Percentiles rank a stretch among this genome's conserved stretches.
Conservation (phyloP, 2,329 filamentous ascomycete genomes). For the Pyricularia sp. region DNA sequence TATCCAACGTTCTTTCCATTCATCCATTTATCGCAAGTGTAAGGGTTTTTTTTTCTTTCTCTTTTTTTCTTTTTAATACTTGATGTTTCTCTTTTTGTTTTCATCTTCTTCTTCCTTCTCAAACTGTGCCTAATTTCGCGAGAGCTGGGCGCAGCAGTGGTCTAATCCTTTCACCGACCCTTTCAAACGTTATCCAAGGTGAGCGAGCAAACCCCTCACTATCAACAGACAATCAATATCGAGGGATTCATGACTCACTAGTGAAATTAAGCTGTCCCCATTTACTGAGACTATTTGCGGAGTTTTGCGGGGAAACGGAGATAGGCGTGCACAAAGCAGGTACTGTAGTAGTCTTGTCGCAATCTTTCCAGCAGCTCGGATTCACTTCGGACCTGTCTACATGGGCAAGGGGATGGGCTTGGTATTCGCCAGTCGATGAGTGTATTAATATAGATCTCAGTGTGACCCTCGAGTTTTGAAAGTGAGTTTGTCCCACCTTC, state of each 20-base stretch:
- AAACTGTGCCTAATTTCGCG: no score
- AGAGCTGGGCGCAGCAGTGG: neutral
- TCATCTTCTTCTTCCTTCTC: neutral
- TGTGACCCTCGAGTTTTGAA: neutral
- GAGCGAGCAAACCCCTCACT: neutral
- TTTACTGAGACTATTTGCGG: neutral
- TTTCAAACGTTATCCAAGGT: neutral
- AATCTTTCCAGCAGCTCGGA: neutral
- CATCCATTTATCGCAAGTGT: neutral
- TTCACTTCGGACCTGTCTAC: neutral
- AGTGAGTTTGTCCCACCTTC: neutral
- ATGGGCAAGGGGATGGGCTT: neutral
- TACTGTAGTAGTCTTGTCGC: neutral
- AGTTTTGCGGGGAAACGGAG: neutral
- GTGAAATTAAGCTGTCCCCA: neutral
- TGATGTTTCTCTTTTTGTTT: neutral
- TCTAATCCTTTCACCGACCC: neutral
- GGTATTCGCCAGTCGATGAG: neutral
- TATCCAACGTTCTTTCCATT: neutral
- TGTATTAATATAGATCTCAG: neutral
- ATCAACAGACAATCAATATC: neutral
- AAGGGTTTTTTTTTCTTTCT: neutral
- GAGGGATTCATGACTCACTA: neutral
- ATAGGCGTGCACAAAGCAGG: neutral
- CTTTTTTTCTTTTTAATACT: neutral